Evolutionary conservation across 345 rosid genomes (phyloP).

Genomic region (Balakata baccata): DNA sequence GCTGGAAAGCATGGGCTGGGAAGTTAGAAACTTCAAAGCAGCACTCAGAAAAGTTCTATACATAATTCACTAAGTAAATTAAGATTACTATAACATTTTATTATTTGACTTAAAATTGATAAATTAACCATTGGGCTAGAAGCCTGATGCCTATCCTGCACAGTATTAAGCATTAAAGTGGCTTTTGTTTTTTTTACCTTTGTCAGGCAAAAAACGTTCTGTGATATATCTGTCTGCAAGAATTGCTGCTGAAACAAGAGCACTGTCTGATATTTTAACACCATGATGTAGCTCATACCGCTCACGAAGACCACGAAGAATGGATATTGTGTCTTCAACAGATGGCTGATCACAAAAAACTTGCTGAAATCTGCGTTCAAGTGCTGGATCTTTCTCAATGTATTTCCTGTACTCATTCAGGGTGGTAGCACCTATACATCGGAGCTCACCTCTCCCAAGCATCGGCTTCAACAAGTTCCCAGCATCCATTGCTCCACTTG

Average conservation of each 20-base stretch:
- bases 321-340: constrained; percentile 89
- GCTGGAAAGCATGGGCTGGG: constrained; percentile 45
- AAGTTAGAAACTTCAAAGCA: constrained; percentile 11
- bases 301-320: constrained; percentile 85
- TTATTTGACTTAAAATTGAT: no score
- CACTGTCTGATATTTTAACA: constrained; percentile 82
- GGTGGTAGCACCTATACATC: constrained; percentile 93
- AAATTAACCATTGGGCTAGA: no score
- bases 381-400: constrained; percentile 87
- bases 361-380: constrained; percentile 93
- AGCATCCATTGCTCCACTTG: constrained; percentile 87
- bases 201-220: constrained; percentile 86
- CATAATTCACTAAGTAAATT: no score
- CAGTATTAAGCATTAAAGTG: background rate
- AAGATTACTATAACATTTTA: no score
- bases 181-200: constrained; percentile 46
- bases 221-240: constrained; percentile 87
- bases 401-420: constrained; percentile 84
- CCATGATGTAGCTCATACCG: constrained; percentile 91
- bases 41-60: background rate
- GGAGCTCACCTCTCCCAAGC: constrained; percentile 89
- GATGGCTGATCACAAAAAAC: constrained; percentile 88
- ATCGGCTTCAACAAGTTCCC: constrained; percentile 90
- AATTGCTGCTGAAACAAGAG: constrained; percentile 88
- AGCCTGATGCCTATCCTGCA: background rate